Evolutionary conservation across 805 yeast species (phyloP).

Genomic region (Metschnikowia lachancei): DNA sequence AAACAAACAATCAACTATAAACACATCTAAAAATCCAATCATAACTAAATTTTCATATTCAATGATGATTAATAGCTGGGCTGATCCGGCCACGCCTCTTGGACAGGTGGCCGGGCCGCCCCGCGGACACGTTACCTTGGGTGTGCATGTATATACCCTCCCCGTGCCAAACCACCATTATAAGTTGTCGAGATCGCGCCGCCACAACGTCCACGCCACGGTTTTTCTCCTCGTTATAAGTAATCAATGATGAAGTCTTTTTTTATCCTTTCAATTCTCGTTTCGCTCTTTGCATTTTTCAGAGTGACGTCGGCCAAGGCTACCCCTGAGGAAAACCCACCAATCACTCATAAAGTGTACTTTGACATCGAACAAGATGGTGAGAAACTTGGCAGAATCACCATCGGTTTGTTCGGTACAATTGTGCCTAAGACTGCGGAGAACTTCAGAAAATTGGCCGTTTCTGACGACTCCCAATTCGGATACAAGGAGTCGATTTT

Average conservation of each 20-base stretch:
- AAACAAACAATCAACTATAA: too few relatives aligned
- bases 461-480: conserved; percentile 56
- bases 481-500: conserved; percentile 63
- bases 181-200: not conserved
- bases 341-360: conserved; percentile 74
- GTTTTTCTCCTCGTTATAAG: not conserved
- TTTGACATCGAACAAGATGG: conserved; percentile 85
- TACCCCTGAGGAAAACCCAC: conserved; percentile 43
- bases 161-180: not conserved
- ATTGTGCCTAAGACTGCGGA: conserved; percentile 86
- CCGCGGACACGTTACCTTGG: too few relatives aligned
- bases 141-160: not conserved
- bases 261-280: conserved; percentile 16
- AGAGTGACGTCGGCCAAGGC: conserved; percentile 11
- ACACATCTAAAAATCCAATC: too few relatives aligned
- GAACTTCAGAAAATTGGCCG: conserved; percentile 77
- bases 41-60: too few relatives aligned
- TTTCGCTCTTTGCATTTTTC: conserved; percentile 15
- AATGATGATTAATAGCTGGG: too few relatives aligned
- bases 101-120: too few relatives aligned
- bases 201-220: not conserved
- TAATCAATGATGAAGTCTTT: conserved; percentile 16
- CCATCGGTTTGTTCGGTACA: conserved; percentile 82
- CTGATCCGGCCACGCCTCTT: too few relatives aligned
- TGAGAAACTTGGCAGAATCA: conserved; percentile 72